Conservation (phyloP, 164 flowering plant species). For the Annona squamosa region DNA sequence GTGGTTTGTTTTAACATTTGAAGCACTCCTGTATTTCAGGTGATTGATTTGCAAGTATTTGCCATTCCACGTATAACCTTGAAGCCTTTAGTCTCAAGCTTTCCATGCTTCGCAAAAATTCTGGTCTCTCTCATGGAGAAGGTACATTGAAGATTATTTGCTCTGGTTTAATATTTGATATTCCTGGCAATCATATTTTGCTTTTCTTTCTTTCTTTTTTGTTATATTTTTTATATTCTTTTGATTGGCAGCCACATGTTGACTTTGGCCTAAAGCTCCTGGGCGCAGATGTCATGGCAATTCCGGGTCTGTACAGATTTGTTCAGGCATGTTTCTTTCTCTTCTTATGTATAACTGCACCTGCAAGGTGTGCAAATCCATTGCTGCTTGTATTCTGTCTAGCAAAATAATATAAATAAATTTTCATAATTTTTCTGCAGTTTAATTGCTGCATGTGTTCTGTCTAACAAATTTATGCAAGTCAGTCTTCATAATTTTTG, state of each 20-base stretch:
- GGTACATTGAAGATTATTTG: constrained; percentile 30
- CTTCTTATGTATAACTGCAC: neutral
- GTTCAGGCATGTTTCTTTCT: constrained; percentile 54
- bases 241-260: constrained; percentile 71
- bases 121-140: constrained; percentile 89
- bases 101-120: constrained; percentile 92
- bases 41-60: constrained; percentile 92
- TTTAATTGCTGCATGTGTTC: too few species aligned
- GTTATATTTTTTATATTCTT: neutral
- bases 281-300: constrained; percentile 90
- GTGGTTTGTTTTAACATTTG: neutral
- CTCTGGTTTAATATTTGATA: neutral
- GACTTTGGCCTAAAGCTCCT: constrained; percentile 86
- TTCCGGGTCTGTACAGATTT: constrained; percentile 81
- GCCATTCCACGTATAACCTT: constrained; percentile 84
- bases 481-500: too few species aligned
- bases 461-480: too few species aligned
- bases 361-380: neutral
- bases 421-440: too few species aligned
- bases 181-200: neutral
- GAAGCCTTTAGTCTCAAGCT: constrained; percentile 88
- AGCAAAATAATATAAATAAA: too few species aligned
- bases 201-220: too few species aligned
- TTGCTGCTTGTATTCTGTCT: neutral
- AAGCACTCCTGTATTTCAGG: constrained; percentile 32